phyloP scores from a whole-genome alignment of 2,329 filamentous ascomycete species.

The Cytospora paraplurivora region DNA sequence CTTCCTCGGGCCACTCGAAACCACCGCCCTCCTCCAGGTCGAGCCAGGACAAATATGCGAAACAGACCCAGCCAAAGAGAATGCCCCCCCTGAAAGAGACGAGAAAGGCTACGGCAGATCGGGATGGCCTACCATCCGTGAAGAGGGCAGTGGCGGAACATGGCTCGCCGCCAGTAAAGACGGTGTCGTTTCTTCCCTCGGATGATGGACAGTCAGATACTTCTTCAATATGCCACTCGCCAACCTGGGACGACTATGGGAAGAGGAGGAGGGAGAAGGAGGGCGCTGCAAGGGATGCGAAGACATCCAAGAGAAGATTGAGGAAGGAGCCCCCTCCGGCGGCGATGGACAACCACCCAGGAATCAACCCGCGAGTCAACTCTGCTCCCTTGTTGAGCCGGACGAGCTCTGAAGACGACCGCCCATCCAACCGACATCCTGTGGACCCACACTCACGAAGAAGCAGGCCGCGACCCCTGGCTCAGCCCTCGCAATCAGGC shows the following conservation, averaged over 20 bases:
- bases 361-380: conserved; percentile 19
- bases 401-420: conserved; percentile 9
- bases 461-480: background rate
- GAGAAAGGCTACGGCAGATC: conserved; percentile 29
- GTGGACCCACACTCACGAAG: conserved; percentile 29
- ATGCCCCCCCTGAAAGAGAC: conserved; percentile 28
- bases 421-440: conserved; percentile 27
- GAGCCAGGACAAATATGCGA: conserved; percentile 7
- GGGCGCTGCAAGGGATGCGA: conserved; percentile 42
- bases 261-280: conserved; percentile 57
- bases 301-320: conserved; percentile 40
- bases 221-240: conserved; percentile 61
- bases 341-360: conserved; percentile 30
- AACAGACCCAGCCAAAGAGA: conserved; percentile 3
- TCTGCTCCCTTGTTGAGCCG: conserved; percentile 26
- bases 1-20: conserved; percentile 13
- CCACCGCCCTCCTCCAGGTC: conserved; percentile 2
- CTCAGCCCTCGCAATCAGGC: conserved; percentile 11
- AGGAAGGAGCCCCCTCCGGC: conserved; percentile 41
- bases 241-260: conserved; percentile 62
- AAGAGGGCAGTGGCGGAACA: conserved; percentile 22
- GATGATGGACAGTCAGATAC: conserved; percentile 43
- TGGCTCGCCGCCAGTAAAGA: conserved; percentile 39
- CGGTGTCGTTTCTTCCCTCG: conserved; percentile 44
- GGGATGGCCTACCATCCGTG: conserved; percentile 24